Evolutionary conservation across 2,329 filamentous ascomycete genomes (phyloP), one percentile per base, ranked within the genome.

Genomic region (Metarhizium album): DNA sequence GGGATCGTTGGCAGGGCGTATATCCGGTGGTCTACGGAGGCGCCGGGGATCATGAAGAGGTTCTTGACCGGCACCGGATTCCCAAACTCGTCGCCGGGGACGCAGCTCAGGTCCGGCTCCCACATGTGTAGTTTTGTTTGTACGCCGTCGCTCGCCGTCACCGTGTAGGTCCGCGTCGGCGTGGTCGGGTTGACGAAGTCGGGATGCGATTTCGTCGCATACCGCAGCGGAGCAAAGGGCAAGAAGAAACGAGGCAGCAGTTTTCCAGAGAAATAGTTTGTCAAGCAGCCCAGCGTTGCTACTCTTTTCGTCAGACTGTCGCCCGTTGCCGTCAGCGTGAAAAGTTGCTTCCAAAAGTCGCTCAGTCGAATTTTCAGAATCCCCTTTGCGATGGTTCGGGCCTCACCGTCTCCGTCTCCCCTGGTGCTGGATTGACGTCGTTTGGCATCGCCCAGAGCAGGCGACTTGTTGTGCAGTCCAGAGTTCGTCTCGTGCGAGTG

Each of bases 21-120:
- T 49, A 84, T 81, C 54, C 80, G 75, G 56, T 84, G 77, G 60
- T 83, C 78, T 1, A 84, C 80, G 1, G 77, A 71, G 0, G 80
- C 79, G 20, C 81, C 82, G 0, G 80, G 79, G 43, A 84, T 71
- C 70, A 84, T 74, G 53, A 84, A 73, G 5, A 84, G 64, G 53
- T 77, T 76, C 58, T 71, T 71, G 4, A 50, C 40, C 14, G 48
- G 45, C 8, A 54, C 50, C 2, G 55, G 45, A 2, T 7, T 22
- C 16, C 54, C 53, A 8, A 20, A 11, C 16, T 33, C 48, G 33
- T 54, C 55, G 8, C 69, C 62, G 18, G 67, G 61, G 22, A 69
- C 58, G 1, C 57, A 60, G 2, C 60, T 55, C 38, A 69, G 62
- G 2, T 69, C 71, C 2, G 79, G 71, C 54, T 80, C 74, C 76